Evolutionary conservation across 2,329 filamentous ascomycete genomes (phyloP).

Genomic region (Scedosporium apiospermum): DNA sequence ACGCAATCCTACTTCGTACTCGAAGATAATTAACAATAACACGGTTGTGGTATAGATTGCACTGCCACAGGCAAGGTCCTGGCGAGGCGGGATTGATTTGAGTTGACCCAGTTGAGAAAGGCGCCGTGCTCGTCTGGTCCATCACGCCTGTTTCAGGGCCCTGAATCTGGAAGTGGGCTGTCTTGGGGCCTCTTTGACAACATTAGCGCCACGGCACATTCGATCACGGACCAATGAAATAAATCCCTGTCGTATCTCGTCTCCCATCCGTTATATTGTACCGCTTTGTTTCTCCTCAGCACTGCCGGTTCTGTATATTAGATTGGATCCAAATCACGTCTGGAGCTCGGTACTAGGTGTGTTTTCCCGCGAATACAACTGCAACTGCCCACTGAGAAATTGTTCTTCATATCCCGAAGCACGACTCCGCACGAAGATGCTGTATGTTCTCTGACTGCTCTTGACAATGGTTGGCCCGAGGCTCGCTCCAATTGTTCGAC

Average conservation of each 20-base stretch:
- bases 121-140: not conserved
- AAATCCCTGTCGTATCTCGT: not conserved
- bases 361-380: not conserved
- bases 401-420: no score
- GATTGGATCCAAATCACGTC: not conserved
- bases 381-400: not conserved
- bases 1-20: not conserved
- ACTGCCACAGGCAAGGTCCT: not conserved
- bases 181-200: not conserved
- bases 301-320: not conserved
- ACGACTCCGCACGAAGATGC: no score
- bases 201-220: conserved; percentile 1
- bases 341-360: not conserved
- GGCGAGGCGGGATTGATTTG: not conserved
- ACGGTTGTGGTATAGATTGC: not conserved
- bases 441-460: no score
- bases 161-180: conserved; percentile 10
- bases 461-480: no score
- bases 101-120: not conserved
- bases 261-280: not conserved
- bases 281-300: not conserved
- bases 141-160: conserved; percentile 10
- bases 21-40: not conserved
- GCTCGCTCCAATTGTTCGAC: no score
- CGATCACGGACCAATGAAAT: conserved; percentile 4